phyloP scores from a whole-genome alignment of 2,329 filamentous ascomycete species.

The Aspergillus hortae region DNA sequence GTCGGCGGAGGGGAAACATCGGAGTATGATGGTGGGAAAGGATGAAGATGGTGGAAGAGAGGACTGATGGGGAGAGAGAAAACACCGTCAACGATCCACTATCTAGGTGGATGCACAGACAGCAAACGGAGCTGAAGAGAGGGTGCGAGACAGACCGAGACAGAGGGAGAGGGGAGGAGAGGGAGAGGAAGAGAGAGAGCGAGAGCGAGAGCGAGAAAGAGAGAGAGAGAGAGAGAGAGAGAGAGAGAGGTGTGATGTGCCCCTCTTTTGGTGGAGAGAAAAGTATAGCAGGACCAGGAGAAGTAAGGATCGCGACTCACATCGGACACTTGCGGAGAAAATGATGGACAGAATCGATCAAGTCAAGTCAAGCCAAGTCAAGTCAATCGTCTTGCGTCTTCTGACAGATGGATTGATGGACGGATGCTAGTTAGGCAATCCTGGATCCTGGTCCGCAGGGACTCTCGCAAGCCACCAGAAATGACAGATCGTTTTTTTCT shows the following conservation, averaged over 20 bases:
- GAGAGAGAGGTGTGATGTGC: too few relatives aligned
- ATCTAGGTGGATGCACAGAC: slow-evolving; percentile 4
- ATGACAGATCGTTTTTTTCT: slow-evolving; percentile 27
- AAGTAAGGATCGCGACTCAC: too few relatives aligned
- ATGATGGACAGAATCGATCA: background rate
- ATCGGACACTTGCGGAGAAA: background rate
- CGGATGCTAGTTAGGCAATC: background rate
- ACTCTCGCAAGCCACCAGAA: slow-evolving; percentile 19
- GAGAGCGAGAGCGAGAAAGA: too few relatives aligned
- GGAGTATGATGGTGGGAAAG: background rate
- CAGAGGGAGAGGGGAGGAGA: background rate
- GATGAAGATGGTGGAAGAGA: slow-evolving; percentile 1
- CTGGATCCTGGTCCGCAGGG: slow-evolving; percentile 10
- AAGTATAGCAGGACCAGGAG: too few relatives aligned
- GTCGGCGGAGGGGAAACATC: background rate
- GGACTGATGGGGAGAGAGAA: slow-evolving; percentile 3
- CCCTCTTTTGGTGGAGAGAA: too few relatives aligned
- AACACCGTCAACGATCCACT: slow-evolving; percentile 4
- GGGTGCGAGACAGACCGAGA: too few relatives aligned
- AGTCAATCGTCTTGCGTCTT: background rate
- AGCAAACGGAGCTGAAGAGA: slow-evolving; percentile 1
- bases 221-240: too few relatives aligned
- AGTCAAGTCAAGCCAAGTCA: too few relatives aligned
- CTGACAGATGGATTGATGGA: slow-evolving; percentile 8
- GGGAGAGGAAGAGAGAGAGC: background rate